phyloP scores from a whole-genome alignment of 352 stramenopile species.

The Thalassiosira ordinaria region DNA sequence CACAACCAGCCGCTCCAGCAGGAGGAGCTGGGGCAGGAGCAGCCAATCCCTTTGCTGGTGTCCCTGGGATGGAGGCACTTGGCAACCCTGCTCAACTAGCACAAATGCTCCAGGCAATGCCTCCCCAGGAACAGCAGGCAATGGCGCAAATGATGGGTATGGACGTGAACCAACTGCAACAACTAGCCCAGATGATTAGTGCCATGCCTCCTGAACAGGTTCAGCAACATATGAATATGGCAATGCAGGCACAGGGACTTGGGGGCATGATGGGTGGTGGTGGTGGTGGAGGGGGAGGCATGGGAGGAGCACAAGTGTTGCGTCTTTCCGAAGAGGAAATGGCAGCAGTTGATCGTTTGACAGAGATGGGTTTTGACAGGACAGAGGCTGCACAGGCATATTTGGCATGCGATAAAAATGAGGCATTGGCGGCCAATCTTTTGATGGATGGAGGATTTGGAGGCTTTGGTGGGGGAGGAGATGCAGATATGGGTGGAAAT shows the following conservation, averaged over 20 bases:
- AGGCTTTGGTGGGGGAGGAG: slow-evolving; percentile 68
- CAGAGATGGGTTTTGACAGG: slow-evolving; percentile 88
- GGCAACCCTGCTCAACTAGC: slow-evolving; percentile 70
- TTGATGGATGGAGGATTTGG: slow-evolving; percentile 91
- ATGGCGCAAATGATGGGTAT: slow-evolving; percentile 86
- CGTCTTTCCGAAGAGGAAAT: slow-evolving; percentile 88
- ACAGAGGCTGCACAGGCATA: slow-evolving; percentile 96
- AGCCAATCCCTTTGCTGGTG: slow-evolving; percentile 50
- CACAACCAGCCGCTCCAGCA: slow-evolving; percentile 25
- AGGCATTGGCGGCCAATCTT: slow-evolving; percentile 98
- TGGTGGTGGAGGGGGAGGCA: slow-evolving; percentile 53
- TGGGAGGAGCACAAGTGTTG: slow-evolving; percentile 74
- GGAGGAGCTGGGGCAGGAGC: slow-evolving; percentile 20
- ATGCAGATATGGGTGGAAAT: slow-evolving; percentile 52
- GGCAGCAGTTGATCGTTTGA: slow-evolving; percentile 85
- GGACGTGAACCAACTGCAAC: slow-evolving; percentile 74
- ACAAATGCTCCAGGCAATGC: slow-evolving; percentile 84
- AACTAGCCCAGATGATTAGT: slow-evolving; percentile 78
- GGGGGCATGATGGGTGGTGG: slow-evolving; percentile 59
- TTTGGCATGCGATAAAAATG: slow-evolving; percentile 99
- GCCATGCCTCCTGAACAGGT: slow-evolving; percentile 83
- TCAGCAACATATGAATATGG: slow-evolving; percentile 81
- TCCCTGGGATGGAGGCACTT: slow-evolving; percentile 66
- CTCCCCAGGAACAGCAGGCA: slow-evolving; percentile 70
- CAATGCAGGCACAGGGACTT: slow-evolving; percentile 63